These are phyloP conservation scores for Fonsecaea nubica DNA, from an alignment of 2,329 filamentous ascomycete species.

Conservation along the genomic window DNA sequence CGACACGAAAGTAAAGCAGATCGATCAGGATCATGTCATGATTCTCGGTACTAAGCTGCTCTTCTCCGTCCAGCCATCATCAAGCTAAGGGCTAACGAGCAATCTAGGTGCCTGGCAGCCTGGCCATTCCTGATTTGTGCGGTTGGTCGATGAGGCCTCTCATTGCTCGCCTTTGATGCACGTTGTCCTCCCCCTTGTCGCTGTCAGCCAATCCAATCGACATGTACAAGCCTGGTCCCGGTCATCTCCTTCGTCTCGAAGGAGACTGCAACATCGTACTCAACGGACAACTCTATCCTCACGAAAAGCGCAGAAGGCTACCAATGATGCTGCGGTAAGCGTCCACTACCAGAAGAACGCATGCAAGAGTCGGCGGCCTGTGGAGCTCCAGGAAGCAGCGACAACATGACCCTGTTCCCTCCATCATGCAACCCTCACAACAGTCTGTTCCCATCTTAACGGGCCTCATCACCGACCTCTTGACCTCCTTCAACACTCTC, in stretches of 20 bases:
- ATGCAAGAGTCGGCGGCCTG: background rate
- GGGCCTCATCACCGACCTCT: constrained; percentile 17
- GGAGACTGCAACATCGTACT: background rate
- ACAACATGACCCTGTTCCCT: constrained; percentile 7
- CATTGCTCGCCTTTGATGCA: constrained; percentile 2
- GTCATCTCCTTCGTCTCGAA: background rate
- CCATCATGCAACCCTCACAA: constrained; percentile 15
- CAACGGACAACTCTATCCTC: background rate
- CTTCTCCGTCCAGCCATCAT: background rate
- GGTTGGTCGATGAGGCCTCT: background rate
- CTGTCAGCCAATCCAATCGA: background rate
- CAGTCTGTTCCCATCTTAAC: constrained; percentile 5
- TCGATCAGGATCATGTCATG: too few relatives aligned
- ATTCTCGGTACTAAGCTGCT: too few relatives aligned
- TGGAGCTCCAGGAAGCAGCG: background rate
- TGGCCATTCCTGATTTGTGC: background rate
- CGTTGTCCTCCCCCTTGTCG: background rate
- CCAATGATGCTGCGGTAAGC: constrained; percentile 2
- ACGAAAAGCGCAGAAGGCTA: background rate
- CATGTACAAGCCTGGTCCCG: background rate
- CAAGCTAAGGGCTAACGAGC: background rate
- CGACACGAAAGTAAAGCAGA: too few relatives aligned
- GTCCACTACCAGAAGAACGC: background rate
- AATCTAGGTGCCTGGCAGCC: background rate
- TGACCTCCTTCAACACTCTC: constrained; percentile 23